These are phyloP conservation scores for Gnetum montanum DNA, from an alignment of 75 land plant species.

Conservation along the genomic window DNA sequence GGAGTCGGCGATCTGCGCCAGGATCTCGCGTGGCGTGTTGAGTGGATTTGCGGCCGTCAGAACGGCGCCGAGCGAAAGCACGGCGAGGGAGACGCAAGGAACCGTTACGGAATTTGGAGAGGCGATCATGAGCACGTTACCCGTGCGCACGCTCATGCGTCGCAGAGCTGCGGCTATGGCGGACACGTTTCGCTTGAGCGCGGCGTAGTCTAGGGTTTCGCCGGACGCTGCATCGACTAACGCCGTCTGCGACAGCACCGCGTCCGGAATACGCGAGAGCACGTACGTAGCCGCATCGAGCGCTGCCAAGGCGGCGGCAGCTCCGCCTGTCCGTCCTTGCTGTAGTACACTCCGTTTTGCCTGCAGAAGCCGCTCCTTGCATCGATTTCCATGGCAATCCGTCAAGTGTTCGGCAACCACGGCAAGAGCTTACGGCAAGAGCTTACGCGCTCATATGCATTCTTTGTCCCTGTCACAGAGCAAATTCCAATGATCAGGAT, in stretches of 20 bases:
- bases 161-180: constrained; percentile 36
- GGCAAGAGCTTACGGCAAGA: no score
- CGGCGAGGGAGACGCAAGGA: constrained; percentile 67
- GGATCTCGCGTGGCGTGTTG: constrained; percentile 74
- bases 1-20: constrained; percentile 65
- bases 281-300: constrained; percentile 21
- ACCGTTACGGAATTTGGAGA: constrained; percentile 83
- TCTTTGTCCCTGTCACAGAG: no score
- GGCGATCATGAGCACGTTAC: constrained; percentile 77
- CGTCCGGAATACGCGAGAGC: constrained; percentile 30
- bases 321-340: constrained; percentile 28
- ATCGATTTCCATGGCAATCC: no score
- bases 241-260: constrained; percentile 27
- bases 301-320: constrained; percentile 24
- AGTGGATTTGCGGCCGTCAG: constrained; percentile 87
- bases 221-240: constrained; percentile 76
- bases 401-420: no score
- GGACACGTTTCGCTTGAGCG: constrained; percentile 44
- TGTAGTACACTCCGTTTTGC: constrained; percentile 34
- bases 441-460: no score
- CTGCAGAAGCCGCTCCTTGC: constrained; percentile 37
- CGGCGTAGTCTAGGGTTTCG: constrained; percentile 42
- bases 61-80: constrained; percentile 78
- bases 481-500: no score
- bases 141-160: constrained; percentile 43